Conservation (phyloP, 305 asterid genomes). For the Fraxinus latifolia region DNA sequence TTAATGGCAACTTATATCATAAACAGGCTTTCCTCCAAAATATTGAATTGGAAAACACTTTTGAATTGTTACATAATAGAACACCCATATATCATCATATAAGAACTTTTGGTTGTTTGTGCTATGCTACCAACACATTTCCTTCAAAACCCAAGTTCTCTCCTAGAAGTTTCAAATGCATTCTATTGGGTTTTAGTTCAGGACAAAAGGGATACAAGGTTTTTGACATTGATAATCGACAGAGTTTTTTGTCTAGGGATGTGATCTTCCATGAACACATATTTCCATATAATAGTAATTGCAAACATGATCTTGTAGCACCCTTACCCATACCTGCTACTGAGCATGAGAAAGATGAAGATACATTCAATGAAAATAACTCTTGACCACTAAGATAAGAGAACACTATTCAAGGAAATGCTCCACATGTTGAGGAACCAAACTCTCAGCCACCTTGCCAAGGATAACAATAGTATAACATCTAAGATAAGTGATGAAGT, state of each 20-base stretch:
- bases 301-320: background rate
- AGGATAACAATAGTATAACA: too few species aligned
- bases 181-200: background rate
- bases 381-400: too few species aligned
- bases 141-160: background rate
- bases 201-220: background rate
- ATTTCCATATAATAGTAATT: background rate
- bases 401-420: too few species aligned
- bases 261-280: background rate
- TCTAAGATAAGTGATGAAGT: too few species aligned
- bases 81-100: background rate
- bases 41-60: background rate
- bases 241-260: background rate
- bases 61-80: background rate
- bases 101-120: background rate
- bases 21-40: background rate
- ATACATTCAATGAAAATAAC: too few species aligned
- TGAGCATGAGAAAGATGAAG: background rate
- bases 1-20: background rate
- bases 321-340: background rate
- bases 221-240: background rate
- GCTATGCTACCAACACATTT: background rate
- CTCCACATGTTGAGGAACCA: too few species aligned
- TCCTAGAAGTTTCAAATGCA: background rate
- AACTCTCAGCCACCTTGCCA: too few species aligned